Evolutionary conservation across 441 rosid species (phyloP).

Genomic region (Populus hybrid): DNA sequence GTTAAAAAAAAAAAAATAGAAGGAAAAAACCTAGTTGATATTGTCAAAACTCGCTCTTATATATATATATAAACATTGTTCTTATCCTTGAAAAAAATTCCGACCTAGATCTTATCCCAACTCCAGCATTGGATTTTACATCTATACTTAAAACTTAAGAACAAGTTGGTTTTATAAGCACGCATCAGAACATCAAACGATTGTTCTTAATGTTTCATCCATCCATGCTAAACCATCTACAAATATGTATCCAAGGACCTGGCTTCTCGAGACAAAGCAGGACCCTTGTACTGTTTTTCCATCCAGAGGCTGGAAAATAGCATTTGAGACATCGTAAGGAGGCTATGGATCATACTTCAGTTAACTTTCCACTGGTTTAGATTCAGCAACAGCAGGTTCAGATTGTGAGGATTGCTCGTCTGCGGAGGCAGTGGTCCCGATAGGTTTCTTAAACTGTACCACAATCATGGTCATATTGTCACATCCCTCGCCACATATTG

Average conservation of each 20-base stretch:
- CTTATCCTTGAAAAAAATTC: no score
- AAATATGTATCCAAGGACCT: constrained; percentile 1
- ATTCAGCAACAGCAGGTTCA: constrained; percentile 25
- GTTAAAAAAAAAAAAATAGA: no score
- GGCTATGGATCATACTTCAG: constrained; percentile 12
- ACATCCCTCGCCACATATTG: constrained; percentile 85
- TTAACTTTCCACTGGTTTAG: constrained; percentile 24
- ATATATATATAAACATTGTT: no score
- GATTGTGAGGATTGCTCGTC: constrained; percentile 38
- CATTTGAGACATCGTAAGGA: not conserved
- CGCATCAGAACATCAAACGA: constrained; percentile 9
- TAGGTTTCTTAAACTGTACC: constrained; percentile 87
- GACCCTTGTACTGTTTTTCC: constrained; percentile 10
- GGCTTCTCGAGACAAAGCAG: not conserved
- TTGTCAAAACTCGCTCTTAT: no score
- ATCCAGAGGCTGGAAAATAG: not conserved
- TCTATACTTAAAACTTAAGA: no score
- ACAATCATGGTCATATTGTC: constrained; percentile 98
- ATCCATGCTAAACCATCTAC: constrained; percentile 8
- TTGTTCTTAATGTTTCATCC: constrained; percentile 9
- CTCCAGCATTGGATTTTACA: no score
- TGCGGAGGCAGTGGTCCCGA: constrained; percentile 23
- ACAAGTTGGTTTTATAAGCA: not conserved
- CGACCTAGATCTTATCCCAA: no score
- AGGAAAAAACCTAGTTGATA: no score